phyloP scores from a whole-genome alignment of 1,284 basidiomycete genomes.

The Lignosus rhinocerotis region DNA sequence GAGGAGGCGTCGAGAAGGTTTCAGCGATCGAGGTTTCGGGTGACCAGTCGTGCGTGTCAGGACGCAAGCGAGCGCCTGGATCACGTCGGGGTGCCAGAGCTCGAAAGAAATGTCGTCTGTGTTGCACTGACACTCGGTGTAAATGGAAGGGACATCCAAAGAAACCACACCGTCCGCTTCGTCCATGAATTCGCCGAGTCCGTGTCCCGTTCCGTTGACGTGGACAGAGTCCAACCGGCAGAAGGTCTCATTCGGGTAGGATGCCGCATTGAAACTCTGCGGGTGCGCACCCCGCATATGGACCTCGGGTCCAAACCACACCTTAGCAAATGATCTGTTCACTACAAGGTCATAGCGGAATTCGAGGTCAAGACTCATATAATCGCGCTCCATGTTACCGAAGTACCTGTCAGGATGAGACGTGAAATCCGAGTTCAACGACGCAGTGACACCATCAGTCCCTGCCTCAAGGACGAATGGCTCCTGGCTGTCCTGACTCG shows the following conservation, averaged over 20 bases:
- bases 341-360: slow-evolving; percentile 22
- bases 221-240: slow-evolving; percentile 61
- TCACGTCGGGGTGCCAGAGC: slow-evolving; percentile 70
- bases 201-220: slow-evolving; percentile 42
- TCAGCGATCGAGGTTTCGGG: slow-evolving; percentile 20
- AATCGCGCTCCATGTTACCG: slow-evolving; percentile 24
- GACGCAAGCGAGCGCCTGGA: slow-evolving; percentile 53
- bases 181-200: slow-evolving; percentile 50
- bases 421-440: slow-evolving; percentile 26
- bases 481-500: slow-evolving; percentile 36
- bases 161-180: slow-evolving; percentile 44
- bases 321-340: slow-evolving; percentile 28
- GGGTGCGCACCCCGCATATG: slow-evolving; percentile 14
- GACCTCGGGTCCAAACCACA: slow-evolving; percentile 26
- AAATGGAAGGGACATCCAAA: slow-evolving; percentile 52
- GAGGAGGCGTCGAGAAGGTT: slow-evolving; percentile 29
- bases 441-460: slow-evolving; percentile 26
- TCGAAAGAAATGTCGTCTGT: slow-evolving; percentile 70
- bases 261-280: slow-evolving; percentile 16
- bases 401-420: slow-evolving; percentile 25
- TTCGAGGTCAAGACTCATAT: slow-evolving; percentile 28
- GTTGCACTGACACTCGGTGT: slow-evolving; percentile 50
- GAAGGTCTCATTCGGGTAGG: slow-evolving; percentile 39
- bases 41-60: slow-evolving; percentile 34
- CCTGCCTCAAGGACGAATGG: slow-evolving; percentile 50